Base-by-base conservation (phyloP, 75 land plant genomes). In the Larix kaempferi region DNA sequence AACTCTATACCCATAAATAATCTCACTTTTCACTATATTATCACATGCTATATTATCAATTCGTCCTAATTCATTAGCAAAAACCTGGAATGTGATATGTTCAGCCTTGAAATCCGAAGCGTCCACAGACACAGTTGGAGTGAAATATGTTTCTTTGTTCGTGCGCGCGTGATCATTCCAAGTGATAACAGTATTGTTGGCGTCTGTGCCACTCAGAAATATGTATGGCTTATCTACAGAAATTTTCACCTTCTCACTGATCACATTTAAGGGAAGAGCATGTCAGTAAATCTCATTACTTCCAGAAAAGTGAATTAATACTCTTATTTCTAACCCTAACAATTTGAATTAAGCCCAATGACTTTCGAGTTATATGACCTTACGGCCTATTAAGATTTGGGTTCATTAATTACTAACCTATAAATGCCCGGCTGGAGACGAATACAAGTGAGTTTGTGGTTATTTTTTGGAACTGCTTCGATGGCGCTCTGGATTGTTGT, bases 241-340 rank as follows among this genome's bases (percentile, higher is more conserved):
- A 2, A 85, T 75, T 37, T 23, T 59, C 81, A 85, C 78, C 52
- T 85, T 85, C 78, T 85, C 87, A 55, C 86, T 86, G 86, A 63
- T 49, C 10, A 49, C 54, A 49, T 49, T 49, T 49, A 49, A 49
- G 54, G 12, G 10, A 49, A 2, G 10, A 6, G 2, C 12, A 49
- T 2, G 8, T 49, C 54, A 49, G 11, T 49, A n/a, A n/a, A 1
- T 49, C 10, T 49, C 54, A 44, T 5, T 6, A 44, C 49, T 6
- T 7, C 49, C 7, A 44, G 8, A 44, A 44, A 44, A 44, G 1
- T 7, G 6, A 44, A 6, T 44, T 44, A 44, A 44, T 44, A 8
- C 8, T 44, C 49, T 44, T 6, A 44, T 44, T 44, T 44, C 49
- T 44, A 44, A 5, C 49, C 8, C 7, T 44, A 44, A 44, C 8